Evolutionary conservation across 306 rosid species (phyloP).

Genomic region (Geum urbanum): DNA sequence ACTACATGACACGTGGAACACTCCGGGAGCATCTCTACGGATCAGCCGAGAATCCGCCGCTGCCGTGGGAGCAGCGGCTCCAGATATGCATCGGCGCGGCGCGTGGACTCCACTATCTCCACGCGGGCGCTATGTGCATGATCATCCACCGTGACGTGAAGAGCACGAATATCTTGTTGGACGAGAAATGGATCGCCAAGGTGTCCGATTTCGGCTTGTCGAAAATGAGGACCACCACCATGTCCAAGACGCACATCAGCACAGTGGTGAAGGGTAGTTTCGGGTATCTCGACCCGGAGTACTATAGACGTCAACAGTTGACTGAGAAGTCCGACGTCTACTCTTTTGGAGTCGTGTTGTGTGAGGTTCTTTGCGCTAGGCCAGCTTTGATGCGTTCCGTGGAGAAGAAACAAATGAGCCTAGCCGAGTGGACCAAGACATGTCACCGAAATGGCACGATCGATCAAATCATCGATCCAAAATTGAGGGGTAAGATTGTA

Average conservation of each 20-base stretch:
- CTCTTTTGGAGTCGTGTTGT: slow-evolving; percentile 25
- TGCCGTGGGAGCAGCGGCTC: slow-evolving; percentile 18
- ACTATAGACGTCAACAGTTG: slow-evolving; percentile 1
- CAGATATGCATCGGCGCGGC: slow-evolving; percentile 21
- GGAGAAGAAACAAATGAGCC: slow-evolving; percentile 27
- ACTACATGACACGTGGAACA: slow-evolving; percentile 16
- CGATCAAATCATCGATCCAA: slow-evolving; percentile 36
- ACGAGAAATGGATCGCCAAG: slow-evolving; percentile 28
- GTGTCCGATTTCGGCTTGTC: slow-evolving; percentile 19
- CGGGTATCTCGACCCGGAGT: slow-evolving; percentile 27
- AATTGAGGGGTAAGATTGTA: slow-evolving; percentile 25
- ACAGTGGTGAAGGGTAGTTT: slow-evolving; percentile 19
- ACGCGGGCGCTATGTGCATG: not conserved
- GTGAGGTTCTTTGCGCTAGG: slow-evolving; percentile 17
- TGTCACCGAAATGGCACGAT: slow-evolving; percentile 25
- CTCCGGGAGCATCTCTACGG: slow-evolving; percentile 15
- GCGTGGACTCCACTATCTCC: slow-evolving; percentile 15
- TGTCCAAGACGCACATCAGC: not conserved
- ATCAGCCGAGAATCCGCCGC: not conserved
- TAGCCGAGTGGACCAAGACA: slow-evolving; percentile 34
- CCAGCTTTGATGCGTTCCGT: not conserved
- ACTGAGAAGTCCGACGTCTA: slow-evolving; percentile 28
- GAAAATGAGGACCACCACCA: not conserved
- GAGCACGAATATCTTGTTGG: slow-evolving; percentile 19
- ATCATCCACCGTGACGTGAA: slow-evolving; percentile 23